phyloP scores from a whole-genome alignment of 805 yeast genomes.

The Myxozyma melibiosi region DNA sequence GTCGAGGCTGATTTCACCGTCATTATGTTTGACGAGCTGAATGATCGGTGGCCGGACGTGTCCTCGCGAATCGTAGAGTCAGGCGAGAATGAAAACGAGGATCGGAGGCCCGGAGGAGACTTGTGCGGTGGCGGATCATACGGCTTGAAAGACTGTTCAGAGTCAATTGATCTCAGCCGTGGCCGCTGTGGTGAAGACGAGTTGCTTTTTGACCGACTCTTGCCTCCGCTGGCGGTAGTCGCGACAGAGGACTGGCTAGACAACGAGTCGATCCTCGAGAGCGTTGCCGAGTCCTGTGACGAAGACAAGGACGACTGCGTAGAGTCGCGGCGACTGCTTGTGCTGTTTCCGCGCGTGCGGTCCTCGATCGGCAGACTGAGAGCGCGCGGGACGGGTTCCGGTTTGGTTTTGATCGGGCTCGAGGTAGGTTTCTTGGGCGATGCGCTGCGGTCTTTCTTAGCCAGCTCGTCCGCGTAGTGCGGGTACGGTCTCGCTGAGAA shows the following conservation, averaged over 20 bases:
- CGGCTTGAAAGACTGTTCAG: conserved; percentile 7
- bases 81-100: not conserved
- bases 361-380: not conserved
- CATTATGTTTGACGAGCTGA: not conserved
- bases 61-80: too few relatives aligned
- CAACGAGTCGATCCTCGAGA: not conserved
- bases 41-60: not conserved
- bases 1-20: not conserved
- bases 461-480: not conserved
- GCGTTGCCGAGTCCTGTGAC: not conserved
- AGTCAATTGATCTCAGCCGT: not conserved
- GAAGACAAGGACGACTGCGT: not conserved
- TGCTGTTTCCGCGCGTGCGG: too few relatives aligned
- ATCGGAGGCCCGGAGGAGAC: too few relatives aligned
- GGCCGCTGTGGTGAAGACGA: not conserved
- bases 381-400: not conserved
- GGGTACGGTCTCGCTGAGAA: conserved; percentile 26
- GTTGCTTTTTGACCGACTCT: not conserved
- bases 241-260: not conserved
- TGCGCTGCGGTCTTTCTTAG: not conserved
- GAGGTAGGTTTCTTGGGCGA: not conserved
- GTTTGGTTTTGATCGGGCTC: not conserved
- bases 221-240: not conserved
- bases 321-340: not conserved
- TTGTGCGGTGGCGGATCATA: not conserved